phyloP scores from a whole-genome alignment of 2,329 filamentous ascomycete genomes.

The Trichophyton schoenleinii region DNA sequence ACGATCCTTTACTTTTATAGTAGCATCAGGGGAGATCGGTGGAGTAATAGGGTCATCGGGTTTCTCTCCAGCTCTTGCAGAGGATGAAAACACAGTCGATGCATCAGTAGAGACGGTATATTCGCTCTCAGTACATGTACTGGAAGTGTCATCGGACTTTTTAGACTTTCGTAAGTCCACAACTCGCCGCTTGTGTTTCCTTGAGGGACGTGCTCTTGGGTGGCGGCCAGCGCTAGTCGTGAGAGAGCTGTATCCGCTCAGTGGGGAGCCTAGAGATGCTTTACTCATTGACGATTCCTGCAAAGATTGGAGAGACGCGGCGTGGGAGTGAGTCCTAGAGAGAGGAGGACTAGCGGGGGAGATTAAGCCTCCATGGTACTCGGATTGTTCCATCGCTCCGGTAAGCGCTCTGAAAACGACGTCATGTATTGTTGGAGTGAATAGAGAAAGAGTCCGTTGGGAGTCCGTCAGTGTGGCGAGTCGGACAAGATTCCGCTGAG shows the following conservation, averaged over 20 bases:
- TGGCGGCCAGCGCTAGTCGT: constrained; percentile 31
- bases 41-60: constrained; percentile 44
- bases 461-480: constrained; percentile 75
- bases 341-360: constrained; percentile 39
- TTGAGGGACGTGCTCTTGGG: constrained; percentile 35
- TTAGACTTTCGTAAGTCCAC: constrained; percentile 35
- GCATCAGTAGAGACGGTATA: constrained; percentile 31
- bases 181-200: constrained; percentile 37
- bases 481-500: constrained; percentile 80
- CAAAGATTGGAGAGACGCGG: constrained; percentile 55
- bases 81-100: constrained; percentile 40
- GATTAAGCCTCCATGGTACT: constrained; percentile 34
- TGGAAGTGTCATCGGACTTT: constrained; percentile 29
- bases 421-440: constrained; percentile 81
- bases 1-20: constrained; percentile 4
- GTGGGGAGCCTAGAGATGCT: constrained; percentile 24
- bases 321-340: constrained; percentile 51
- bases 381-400: constrained; percentile 57
- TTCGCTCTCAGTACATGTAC: constrained; percentile 32
- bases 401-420: constrained; percentile 90
- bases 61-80: constrained; percentile 49
- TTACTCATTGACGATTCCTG: constrained; percentile 58
- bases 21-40: constrained; percentile 34
- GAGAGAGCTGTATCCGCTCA: constrained; percentile 27
- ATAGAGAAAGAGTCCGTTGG: constrained; percentile 78